phyloP scores from a whole-genome alignment of 208 protist genomes.

The Crithidia expoeki region DNA sequence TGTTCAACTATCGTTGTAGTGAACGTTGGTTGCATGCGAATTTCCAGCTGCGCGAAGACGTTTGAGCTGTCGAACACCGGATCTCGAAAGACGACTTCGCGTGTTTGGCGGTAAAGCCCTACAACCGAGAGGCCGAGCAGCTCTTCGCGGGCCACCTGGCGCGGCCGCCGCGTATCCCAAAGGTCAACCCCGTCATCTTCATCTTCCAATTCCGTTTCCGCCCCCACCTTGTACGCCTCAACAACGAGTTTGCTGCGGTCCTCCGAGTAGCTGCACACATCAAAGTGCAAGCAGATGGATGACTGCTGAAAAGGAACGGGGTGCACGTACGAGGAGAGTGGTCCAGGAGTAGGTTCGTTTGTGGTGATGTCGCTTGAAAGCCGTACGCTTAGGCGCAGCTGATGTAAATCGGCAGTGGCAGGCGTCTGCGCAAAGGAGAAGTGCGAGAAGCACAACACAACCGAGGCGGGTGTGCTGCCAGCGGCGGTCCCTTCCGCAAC shows the following conservation, averaged over 20 bases:
- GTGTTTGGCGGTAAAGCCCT: slow-evolving; percentile 69
- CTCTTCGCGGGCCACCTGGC: slow-evolving; percentile 71
- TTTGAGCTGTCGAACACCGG: slow-evolving; percentile 55
- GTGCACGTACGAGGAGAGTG: slow-evolving; percentile 87
- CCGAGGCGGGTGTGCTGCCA: slow-evolving; percentile 16
- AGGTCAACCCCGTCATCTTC: slow-evolving; percentile 21
- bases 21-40: slow-evolving; percentile 5
- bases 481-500: neutral
- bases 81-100: slow-evolving; percentile 71
- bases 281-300: slow-evolving; percentile 72
- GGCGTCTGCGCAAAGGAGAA: slow-evolving; percentile 74
- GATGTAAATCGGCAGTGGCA: slow-evolving; percentile 57
- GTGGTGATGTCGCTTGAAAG: slow-evolving; percentile 82
- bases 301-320: slow-evolving; percentile 68
- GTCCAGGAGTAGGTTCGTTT: slow-evolving; percentile 58
- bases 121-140: slow-evolving; percentile 80
- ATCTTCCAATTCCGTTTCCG: slow-evolving; percentile 24
- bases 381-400: slow-evolving; percentile 77
- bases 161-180: slow-evolving; percentile 27
- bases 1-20: neutral
- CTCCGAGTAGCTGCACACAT: slow-evolving; percentile 66
- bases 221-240: slow-evolving; percentile 74
- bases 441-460: slow-evolving; percentile 68
- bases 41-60: slow-evolving; percentile 39
- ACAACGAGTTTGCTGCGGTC: slow-evolving; percentile 77